Evolutionary conservation across 2,329 filamentous ascomycete genomes (phyloP), one percentile per base, ranked within the genome.

Genomic region (Fusarium floridanum): DNA sequence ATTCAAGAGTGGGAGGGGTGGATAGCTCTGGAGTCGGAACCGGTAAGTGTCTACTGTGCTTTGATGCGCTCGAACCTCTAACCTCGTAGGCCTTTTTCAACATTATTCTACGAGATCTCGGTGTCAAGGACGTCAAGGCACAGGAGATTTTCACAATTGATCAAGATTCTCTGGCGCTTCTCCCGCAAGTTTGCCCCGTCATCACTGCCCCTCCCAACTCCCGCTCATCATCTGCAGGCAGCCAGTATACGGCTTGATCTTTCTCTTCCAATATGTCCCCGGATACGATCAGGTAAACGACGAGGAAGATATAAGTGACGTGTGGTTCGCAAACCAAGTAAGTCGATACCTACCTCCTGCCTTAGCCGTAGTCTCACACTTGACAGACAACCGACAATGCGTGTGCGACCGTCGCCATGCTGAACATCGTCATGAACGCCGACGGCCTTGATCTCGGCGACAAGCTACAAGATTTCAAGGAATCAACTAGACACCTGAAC

Each of bases 281-380:
- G 88, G 86, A 5, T 83, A 86, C 7, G 84, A 85, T 41, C 81
- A 85, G 61, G 82, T 89, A 36, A 86, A 88, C n/a, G 87, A 90
- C 81, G 75, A 89, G 84, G 78, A 89, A 85, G 78, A 87, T 66
- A 86, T 88, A 71, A 85, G 84, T 53, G 85, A 90, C 4, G 85
- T 98, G 20, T 99, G 97, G 96, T 98, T 98, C 82, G 95, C 95
- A 32, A 98, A 98, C 79, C 96, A 97, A 85, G 93, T 94, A 80
- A 22, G 84, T 27, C 32, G 2, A 14, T 32, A 24, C 14, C n/a
- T n/a, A 2, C 24, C 22, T 29, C 12, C 2, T 37, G 32, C 17
- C 22, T 34, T 29, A 2, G 43, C 7, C 16, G 61, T 56, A 8
- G 41, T 39, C 71, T 78, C 43, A 80, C 37, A 39, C 32, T 10